These are phyloP conservation scores for Cercis canadensis DNA, from an alignment of 306 rosid genomes.

Conservation along the genomic window DNA sequence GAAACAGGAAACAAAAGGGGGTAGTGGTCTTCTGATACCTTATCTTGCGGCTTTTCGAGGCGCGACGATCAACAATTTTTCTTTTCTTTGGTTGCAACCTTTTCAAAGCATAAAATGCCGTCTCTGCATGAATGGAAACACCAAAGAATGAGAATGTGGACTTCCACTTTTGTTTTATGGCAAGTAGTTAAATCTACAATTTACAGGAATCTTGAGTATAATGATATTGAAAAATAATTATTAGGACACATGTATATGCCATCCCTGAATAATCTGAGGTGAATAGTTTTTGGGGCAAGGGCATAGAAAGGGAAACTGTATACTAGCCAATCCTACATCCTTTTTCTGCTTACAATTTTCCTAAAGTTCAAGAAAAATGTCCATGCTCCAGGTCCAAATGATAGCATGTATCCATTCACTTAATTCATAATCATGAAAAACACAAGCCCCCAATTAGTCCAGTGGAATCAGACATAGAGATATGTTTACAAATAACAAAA, in stretches of 20 bases:
- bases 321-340: conserved; percentile 6
- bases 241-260: neutral
- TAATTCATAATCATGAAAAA: neutral
- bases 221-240: neutral
- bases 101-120: conserved; percentile 69
- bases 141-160: conserved; percentile 26
- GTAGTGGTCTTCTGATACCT: conserved; percentile 51
- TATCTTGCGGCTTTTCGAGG: conserved; percentile 93
- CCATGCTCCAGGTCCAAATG: neutral
- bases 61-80: conserved; percentile 85
- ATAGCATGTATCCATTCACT: conserved; percentile 12
- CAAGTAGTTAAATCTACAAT: neutral
- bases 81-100: conserved; percentile 79
- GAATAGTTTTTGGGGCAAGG: neutral
- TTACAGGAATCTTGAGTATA: neutral
- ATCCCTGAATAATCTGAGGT: neutral
- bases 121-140: conserved; percentile 51
- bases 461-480: conserved; percentile 22
- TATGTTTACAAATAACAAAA: neutral
- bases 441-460: conserved; percentile 1
- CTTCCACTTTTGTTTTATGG: neutral
- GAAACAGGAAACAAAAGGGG: neutral
- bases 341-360: neutral
- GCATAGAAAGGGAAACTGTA: neutral
- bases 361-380: neutral